Evolutionary conservation across 2,329 filamentous ascomycete genomes (phyloP), one percentile per base, ranked within the genome.

Genomic region (Colletotrichum eleusines): DNA sequence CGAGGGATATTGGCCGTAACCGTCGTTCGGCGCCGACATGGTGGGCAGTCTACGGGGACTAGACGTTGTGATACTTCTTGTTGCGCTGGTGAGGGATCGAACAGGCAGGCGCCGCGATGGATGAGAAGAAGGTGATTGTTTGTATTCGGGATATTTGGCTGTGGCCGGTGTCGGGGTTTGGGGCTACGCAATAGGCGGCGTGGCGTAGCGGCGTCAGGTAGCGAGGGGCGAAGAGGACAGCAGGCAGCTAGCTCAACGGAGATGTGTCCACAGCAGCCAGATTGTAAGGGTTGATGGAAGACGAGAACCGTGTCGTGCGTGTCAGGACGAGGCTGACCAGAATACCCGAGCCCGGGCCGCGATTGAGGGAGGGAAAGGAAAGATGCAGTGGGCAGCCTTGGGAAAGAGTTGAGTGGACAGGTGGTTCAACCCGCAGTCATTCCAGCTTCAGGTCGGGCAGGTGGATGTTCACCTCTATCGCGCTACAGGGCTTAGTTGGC

Each of bases 21-120:
- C 85, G 72, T 89, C 86, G 75, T 83, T 82, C 73, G 86, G 86
- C 76, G 86, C 86, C 77, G 88, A 87, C 88, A 90, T 90, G 78
- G 77, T 82, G 77, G 74, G 69, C 69, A 69, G 66, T 67, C 35
- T 40, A n/a, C 26, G 42, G 33, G 23, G 16, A 26, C 9, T 44
- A 11, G 35, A 51, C n/a, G 18, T n/a, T 33, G 23, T 38, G 60
- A 28, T 60, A 55, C 48, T 70, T 42, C 20, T 62, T 53, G 26
- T 16, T 54, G 35, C 26, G 35, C 16, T 63, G 35, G 16, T 63
- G 35, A 11, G 50, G 20, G 26, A 3, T 40, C n/a, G 35, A 57
- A 35, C 46, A 48, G 51, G 35, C n/a, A 53, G 38, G 31, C 14
- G 46, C 59, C 38, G 46, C 12, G 63, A 69, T 76, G 76, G 72